phyloP scores from a whole-genome alignment of 805 yeast species.

The Candida pseudofarinosa region DNA sequence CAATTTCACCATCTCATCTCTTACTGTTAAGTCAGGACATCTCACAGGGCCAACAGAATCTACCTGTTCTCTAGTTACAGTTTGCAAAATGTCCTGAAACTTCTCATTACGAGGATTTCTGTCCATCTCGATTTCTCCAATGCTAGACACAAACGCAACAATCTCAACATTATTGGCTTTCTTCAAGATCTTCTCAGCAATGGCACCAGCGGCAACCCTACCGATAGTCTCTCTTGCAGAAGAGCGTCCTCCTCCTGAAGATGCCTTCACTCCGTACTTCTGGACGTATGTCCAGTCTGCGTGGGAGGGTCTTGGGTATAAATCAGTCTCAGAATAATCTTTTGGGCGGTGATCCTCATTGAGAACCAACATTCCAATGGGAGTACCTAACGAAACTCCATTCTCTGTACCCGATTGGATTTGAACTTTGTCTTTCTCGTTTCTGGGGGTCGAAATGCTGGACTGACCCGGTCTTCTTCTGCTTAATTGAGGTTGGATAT shows the following conservation, averaged over 20 bases:
- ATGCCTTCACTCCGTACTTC: conserved; percentile 90
- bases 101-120: conserved; percentile 62
- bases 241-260: conserved; percentile 97
- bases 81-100: conserved; percentile 64
- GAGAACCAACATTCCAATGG: conserved; percentile 87
- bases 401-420: conserved; percentile 94
- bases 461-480: conserved; percentile 98
- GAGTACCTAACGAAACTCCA: conserved; percentile 90
- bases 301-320: conserved; percentile 96
- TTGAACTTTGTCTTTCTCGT: conserved; percentile 88
- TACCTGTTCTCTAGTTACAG: conserved; percentile 82
- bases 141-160: conserved; percentile 94
- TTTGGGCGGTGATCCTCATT: conserved; percentile 97
- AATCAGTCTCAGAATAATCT: conserved; percentile 92
- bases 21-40: conserved; percentile 76
- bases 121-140: conserved; percentile 76
- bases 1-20: conserved; percentile 77
- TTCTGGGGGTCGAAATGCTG: conserved; percentile 87
- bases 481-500: conserved; percentile 91
- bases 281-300: conserved; percentile 92
- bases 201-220: conserved; percentile 97
- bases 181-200: conserved; percentile 86
- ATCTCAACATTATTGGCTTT: conserved; percentile 83
- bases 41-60: conserved; percentile 88
- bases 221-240: conserved; percentile 98